Evolutionary conservation across 2,329 filamentous ascomycete genomes (phyloP), one percentile per base, ranked within the genome.

Genomic region (Diaporthe sp.): DNA sequence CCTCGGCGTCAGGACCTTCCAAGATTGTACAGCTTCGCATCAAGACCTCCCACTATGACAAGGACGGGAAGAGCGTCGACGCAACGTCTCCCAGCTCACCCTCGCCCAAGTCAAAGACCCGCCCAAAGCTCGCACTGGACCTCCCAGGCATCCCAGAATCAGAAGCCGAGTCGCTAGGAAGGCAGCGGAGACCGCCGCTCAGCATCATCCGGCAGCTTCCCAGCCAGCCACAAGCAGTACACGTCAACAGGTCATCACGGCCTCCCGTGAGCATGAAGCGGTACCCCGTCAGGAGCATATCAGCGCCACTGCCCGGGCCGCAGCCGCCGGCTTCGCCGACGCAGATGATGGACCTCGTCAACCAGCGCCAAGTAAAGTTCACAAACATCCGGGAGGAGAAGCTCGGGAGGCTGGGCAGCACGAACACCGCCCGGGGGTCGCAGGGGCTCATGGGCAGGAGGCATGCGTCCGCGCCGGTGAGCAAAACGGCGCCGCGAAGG

Each of bases 101-200:
- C 1, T 69, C 65, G 4, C 65, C 65, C 34, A 69, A 69, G 65
- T 42, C 49, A 4, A 69, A 69, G 34, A 0, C 34, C 15, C 65
- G 65, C 22, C 49, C 65, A 22, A 69, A 69, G 65, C 49, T 69
- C 9, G 46, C 65, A 1, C 8, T 53, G 12, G 65, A 69, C n/a
- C 65, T 69, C n/a, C 65, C 65, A 5, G 65, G 65, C 7, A 69
- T 69, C 34, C 65, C 65, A n/a, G 65, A 69, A n/a, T 42, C 65
- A 5, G 65, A 69, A 2, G 65, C 49, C 31, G 65, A 69, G 34
- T 42, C 65, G 4, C 65, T 28, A 3, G 65, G 46, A 2, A 28
- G 34, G 13, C 49, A 51, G n/a, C 22, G 65, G 7, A 25, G 65
- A 2, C 49, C 49, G 12, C 22, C 34, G 1, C 34, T 69, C 13